Evolutionary conservation across 495 filamentous ascomycete genomes (phyloP), one percentile per base, ranked within the genome.

Genomic region (Penicillium mononematosum): DNA sequence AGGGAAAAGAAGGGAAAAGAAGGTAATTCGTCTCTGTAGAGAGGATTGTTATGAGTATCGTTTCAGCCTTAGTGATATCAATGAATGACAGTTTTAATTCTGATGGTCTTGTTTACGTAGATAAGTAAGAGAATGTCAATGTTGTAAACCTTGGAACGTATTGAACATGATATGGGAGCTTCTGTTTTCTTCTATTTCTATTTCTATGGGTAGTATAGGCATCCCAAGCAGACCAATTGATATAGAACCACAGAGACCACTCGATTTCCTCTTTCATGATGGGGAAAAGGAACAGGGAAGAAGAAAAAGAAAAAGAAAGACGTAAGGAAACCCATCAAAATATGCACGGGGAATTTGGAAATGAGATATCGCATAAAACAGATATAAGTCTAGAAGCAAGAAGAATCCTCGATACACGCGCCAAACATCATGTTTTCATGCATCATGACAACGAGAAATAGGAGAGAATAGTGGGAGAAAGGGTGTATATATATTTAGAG

Each of bases 401-500:
- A 51, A 53, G 19, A 51, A 53, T 34, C 19, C 16, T 29, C 41
- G n/a, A 51, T 25, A 57, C 48, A 45, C 29, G 39, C 29, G 42
- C 27, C 22, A 31, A 51, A 34, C 25, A 46, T 46, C 48, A 52
- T 38, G 41, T 42, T 38, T 52, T 52, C 55, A 51, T 52, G 22
- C 22, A 56, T 68, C 52, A 64, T 53, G 52, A 58, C 10, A 34
- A 34, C 56, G 38, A 45, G 47, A 42, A 45, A 42, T 17, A 45
- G 16, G 44, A 44, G 17, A 39, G 46, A 16, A 41, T 41, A 10
- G 55, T 25, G 17, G 17, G 58, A 25, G 24, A 31, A 50, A 46
- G 9, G 20, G 36, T 53, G 29, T n/a, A 20, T 11, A n/a, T 53
- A 25, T 19, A 45, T 66, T 76, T 79, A 89, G 39, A 90, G 74